Percentiles rank a stretch among this genome's conserved stretches.
phyloP scores from a whole-genome alignment of 2,329 filamentous ascomycete species.

The Byssothecium circinans region DNA sequence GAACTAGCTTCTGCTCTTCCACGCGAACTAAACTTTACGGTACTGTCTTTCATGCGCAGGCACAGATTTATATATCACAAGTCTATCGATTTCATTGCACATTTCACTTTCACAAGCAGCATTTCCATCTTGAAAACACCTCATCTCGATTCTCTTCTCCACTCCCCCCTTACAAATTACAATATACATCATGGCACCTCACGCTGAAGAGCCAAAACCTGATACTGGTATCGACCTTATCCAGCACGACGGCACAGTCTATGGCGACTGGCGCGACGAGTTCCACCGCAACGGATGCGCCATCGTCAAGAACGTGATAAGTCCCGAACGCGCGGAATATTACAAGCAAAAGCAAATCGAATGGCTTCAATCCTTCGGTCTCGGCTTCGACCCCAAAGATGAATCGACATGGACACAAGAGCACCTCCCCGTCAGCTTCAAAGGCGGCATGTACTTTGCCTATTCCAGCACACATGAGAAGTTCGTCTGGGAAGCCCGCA shows the following conservation, averaged over 20 bases:
- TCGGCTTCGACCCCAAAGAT: slow-evolving; percentile 43
- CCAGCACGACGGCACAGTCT: too few species aligned
- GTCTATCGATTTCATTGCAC: too few species aligned
- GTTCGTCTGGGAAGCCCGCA: slow-evolving; percentile 46
- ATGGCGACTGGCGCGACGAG: slow-evolving; percentile 46
- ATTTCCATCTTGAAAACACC: too few species aligned
- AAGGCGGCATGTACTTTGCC: slow-evolving; percentile 49
- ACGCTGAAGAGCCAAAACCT: slow-evolving; percentile 18
- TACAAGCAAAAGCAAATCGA: slow-evolving; percentile 47
- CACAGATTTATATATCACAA: too few species aligned
- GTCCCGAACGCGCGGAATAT: slow-evolving; percentile 42
- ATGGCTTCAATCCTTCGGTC: slow-evolving; percentile 48
- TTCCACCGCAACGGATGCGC: slow-evolving; percentile 47
- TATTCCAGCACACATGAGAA: slow-evolving; percentile 46
- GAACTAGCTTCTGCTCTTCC: too few species aligned
- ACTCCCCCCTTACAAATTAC: too few species aligned
- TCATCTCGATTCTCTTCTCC: too few species aligned
- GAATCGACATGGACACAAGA: slow-evolving; percentile 41
- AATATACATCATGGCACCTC: slow-evolving; percentile 25
- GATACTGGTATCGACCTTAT: slow-evolving; percentile 20
- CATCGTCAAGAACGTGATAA: slow-evolving; percentile 47
- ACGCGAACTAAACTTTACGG: too few species aligned
- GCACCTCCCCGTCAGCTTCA: slow-evolving; percentile 45
- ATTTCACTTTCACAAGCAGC: too few species aligned
- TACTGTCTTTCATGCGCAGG: too few species aligned